These are phyloP conservation scores for Wickerhamiella vanderwaltii DNA, from an alignment of 805 yeast genomes.

Conservation along the genomic window DNA sequence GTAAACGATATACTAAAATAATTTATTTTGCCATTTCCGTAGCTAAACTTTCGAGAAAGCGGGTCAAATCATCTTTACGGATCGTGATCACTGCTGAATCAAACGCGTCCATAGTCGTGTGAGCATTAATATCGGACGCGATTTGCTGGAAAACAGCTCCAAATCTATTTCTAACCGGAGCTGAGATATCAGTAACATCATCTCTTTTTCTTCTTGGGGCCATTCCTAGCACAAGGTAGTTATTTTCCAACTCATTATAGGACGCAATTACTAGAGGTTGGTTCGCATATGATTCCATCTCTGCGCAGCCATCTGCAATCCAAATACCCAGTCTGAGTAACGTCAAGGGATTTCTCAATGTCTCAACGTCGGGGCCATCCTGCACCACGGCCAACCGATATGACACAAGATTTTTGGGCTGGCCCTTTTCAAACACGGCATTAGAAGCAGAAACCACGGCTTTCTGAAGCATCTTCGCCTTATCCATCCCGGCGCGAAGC, in stretches of 20 bases:
- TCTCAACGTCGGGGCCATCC: conserved; percentile 71
- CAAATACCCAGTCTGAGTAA: conserved; percentile 76
- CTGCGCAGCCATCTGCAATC: conserved; percentile 83
- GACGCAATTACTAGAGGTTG: conserved; percentile 81
- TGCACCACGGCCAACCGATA: conserved; percentile 79
- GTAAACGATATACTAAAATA: no score
- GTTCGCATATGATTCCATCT: conserved; percentile 43
- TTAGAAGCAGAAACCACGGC: conserved; percentile 79
- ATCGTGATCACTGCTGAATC: conserved; percentile 90
- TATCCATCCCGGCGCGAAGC: conserved; percentile 57
- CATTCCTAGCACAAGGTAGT: conserved; percentile 78
- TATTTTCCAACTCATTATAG: conserved; percentile 56
- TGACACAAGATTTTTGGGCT: conserved; percentile 64
- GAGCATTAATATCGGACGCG: conserved; percentile 73
- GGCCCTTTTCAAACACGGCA: conserved; percentile 72
- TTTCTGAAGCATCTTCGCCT: conserved; percentile 74
- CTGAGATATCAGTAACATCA: conserved; percentile 22
- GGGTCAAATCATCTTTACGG: conserved; percentile 71
- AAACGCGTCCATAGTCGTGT: conserved; percentile 83
- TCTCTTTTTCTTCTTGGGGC: conserved; percentile 64
- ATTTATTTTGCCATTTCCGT: no score
- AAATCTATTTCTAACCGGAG: conserved; percentile 45
- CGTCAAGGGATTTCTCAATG: conserved; percentile 79
- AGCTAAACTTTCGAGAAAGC: conserved; percentile 64
- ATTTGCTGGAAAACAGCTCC: conserved; percentile 86